phyloP scores from a whole-genome alignment of 2,329 filamentous ascomycete genomes.

The Aspergillus alliaceus region DNA sequence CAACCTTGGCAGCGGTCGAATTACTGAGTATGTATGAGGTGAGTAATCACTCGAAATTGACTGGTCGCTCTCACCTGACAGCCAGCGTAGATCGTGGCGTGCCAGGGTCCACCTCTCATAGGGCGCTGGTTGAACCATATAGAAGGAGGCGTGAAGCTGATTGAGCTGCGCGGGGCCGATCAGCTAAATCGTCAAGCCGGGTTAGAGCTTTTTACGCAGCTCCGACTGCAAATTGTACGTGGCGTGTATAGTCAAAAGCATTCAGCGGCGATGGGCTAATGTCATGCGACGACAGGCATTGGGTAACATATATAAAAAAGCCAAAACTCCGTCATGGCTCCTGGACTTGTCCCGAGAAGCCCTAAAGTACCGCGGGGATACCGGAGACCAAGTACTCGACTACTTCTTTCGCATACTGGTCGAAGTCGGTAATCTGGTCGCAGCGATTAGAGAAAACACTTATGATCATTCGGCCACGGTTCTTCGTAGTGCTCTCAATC shows the following conservation, averaged over 20 bases:
- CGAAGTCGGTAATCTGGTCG: slow-evolving; percentile 12
- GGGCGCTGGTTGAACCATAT: slow-evolving; percentile 16
- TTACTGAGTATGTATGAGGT: slow-evolving; percentile 20
- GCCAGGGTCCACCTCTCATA: not conserved
- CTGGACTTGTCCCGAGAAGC: slow-evolving; percentile 8
- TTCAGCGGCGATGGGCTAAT: not conserved
- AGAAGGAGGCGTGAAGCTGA: slow-evolving; percentile 11
- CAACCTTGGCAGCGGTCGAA: slow-evolving; percentile 17
- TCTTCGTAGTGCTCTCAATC: slow-evolving; percentile 9
- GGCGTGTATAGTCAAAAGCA: too few species aligned
- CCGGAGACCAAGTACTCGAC: slow-evolving; percentile 1
- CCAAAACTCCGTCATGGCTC: slow-evolving; percentile 7
- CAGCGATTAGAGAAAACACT: not conserved
- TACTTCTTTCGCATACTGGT: slow-evolving; percentile 13
- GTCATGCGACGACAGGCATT: slow-evolving; percentile 1
- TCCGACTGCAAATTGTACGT: slow-evolving; percentile 10
- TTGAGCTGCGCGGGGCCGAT: slow-evolving; percentile 14
- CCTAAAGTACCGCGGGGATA: slow-evolving; percentile 1
- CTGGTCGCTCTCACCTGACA: not conserved
- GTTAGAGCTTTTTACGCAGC: slow-evolving; percentile 8
- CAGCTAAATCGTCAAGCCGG: slow-evolving; percentile 8
- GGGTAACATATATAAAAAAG: slow-evolving; percentile 12
- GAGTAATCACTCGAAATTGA: not conserved
- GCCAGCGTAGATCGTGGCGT: not conserved
- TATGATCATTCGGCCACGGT: not conserved